Evolutionary conservation across 345 rosid species (phyloP).

Genomic region (Cardamine resedifolia): DNA sequence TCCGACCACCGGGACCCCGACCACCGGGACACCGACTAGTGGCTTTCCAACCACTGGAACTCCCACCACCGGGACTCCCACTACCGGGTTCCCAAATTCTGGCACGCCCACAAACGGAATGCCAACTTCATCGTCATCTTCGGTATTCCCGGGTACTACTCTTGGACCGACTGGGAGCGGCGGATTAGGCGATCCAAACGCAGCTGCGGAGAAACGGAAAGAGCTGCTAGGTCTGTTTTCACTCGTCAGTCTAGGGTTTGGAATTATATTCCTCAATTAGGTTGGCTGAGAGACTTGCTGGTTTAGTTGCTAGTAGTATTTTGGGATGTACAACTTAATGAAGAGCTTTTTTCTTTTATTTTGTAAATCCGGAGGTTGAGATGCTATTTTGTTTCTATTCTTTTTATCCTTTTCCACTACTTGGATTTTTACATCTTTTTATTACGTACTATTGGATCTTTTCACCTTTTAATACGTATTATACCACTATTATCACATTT

Average conservation of each 20-base stretch:
- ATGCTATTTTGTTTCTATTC: constrained; percentile 31
- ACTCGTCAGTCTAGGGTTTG: constrained; percentile 23
- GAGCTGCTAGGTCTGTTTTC: background rate
- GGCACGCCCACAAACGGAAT: constrained; percentile 33
- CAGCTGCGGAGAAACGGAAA: constrained; percentile 11
- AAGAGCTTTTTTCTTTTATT: constrained; percentile 27
- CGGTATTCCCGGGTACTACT: constrained; percentile 38
- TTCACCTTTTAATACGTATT: background rate
- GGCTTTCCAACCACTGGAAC: constrained; percentile 33
- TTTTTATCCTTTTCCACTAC: background rate
- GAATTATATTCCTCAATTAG: constrained; percentile 12
- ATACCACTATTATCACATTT: background rate
- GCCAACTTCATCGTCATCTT: constrained; percentile 38
- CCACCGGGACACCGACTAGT: constrained; percentile 13
- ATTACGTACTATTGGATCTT: constrained; percentile 1
- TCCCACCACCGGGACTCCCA: constrained; percentile 19
- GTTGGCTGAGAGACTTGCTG: constrained; percentile 30
- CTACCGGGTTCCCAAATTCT: constrained; percentile 26
- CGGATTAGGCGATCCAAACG: constrained; percentile 20
- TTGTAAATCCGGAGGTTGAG: constrained; percentile 37
- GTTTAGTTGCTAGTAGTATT: constrained; percentile 33
- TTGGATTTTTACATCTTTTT: constrained; percentile 5
- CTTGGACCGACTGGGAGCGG: constrained; percentile 40
- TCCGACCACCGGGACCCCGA: constrained; percentile 1
- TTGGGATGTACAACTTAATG: constrained; percentile 27